These are phyloP conservation scores for Erigeron philadelphicus DNA, from an alignment of 140 eudicot genomes.

Conservation along the genomic window DNA sequence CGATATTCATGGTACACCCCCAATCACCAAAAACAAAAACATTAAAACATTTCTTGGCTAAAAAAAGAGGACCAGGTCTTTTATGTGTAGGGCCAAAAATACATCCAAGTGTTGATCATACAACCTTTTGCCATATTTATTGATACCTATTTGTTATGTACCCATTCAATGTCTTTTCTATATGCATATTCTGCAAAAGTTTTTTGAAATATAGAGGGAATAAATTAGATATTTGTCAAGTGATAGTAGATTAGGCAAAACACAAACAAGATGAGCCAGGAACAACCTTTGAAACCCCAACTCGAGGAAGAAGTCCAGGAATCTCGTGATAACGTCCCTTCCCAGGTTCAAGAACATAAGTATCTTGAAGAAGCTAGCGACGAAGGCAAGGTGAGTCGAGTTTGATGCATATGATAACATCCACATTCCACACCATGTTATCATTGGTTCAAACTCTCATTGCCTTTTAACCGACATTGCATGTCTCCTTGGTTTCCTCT, in stretches of 20 bases:
- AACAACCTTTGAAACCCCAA: constrained; percentile 38
- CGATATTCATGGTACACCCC: constrained; percentile 17
- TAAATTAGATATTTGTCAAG: constrained; percentile 22
- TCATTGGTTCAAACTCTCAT: neutral
- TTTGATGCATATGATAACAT: constrained; percentile 10
- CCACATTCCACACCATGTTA: neutral
- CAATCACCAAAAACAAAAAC: constrained; percentile 17
- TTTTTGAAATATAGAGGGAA: constrained; percentile 9
- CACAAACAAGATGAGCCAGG: constrained; percentile 35
- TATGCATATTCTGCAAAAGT: constrained; percentile 9
- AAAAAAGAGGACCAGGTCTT: constrained; percentile 23
- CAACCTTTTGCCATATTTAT: constrained; percentile 18
- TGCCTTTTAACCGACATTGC: neutral
- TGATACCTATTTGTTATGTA: constrained; percentile 23
- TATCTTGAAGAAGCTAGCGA: constrained; percentile 1
- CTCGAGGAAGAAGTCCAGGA: constrained; percentile 29
- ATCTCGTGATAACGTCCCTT: neutral
- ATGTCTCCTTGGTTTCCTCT: neutral
- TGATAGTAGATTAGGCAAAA: constrained; percentile 29
- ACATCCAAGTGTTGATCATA: constrained; percentile 11
- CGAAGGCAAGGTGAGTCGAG: constrained; percentile 21
- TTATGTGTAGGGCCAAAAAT: constrained; percentile 1
- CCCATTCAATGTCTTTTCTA: constrained; percentile 4
- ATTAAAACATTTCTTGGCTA: constrained; percentile 4
- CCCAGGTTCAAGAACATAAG: constrained; percentile 26